Percentiles rank a stretch among this genome's conserved stretches.
These are phyloP conservation scores for Dissophora globulifera DNA, from an alignment of 192 early-diverging fungal species.

Conservation along the genomic window DNA sequence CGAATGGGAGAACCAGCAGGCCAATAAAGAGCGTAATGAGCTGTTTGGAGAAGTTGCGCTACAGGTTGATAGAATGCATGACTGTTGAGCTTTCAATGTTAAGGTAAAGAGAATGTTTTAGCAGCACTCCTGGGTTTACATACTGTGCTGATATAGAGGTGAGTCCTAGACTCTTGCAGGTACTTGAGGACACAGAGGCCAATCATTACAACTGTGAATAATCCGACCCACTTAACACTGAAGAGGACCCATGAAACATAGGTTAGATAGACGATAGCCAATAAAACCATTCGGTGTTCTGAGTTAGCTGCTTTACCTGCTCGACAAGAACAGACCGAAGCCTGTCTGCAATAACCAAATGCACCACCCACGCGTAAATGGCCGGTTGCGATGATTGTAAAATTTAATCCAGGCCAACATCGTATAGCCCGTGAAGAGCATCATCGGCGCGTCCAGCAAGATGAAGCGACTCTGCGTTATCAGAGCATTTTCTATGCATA, in stretches of 20 bases:
- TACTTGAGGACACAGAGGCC: slow-evolving; percentile 86
- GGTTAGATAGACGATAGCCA: too few relatives aligned
- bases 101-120: too few relatives aligned
- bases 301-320: slow-evolving; percentile 53
- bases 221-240: slow-evolving; percentile 94
- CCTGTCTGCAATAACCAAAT: slow-evolving; percentile 87
- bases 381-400: slow-evolving; percentile 73
- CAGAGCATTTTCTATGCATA: slow-evolving; percentile 91
- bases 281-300: too few relatives aligned
- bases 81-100: too few relatives aligned
- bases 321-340: slow-evolving; percentile 74
- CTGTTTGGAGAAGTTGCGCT: slow-evolving; percentile 66
- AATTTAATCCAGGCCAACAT: slow-evolving; percentile 93
- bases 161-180: slow-evolving; percentile 85
- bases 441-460: slow-evolving; percentile 88
- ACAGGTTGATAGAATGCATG: neutral
- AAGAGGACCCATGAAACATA: neutral
- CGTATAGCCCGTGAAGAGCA: slow-evolving; percentile 86
- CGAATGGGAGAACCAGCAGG: slow-evolving; percentile 80
- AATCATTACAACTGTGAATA: slow-evolving; percentile 87
- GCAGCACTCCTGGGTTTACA: too few relatives aligned
- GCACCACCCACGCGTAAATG: slow-evolving; percentile 91
- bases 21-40: slow-evolving; percentile 83
- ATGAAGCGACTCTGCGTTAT: slow-evolving; percentile 93
- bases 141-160: slow-evolving; percentile 67